Conservation (phyloP, 305 asterid species). For the Andrographis paniculata region DNA sequence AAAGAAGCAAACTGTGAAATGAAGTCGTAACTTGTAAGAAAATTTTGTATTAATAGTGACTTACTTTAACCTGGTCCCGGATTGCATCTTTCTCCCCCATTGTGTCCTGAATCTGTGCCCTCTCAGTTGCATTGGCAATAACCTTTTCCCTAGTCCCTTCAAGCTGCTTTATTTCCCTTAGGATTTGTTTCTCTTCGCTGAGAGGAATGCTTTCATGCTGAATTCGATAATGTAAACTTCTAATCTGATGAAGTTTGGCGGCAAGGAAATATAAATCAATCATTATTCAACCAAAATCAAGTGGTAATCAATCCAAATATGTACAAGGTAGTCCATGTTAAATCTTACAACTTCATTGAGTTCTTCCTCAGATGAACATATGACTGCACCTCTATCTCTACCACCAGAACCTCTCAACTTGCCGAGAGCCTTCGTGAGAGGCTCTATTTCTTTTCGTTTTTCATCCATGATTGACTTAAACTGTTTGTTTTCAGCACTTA, state of each 20-base stretch:
- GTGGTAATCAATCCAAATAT: constrained; percentile 3
- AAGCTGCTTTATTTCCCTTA: constrained; percentile 71
- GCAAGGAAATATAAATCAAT: not conserved
- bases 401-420: constrained; percentile 35
- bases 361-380: constrained; percentile 68
- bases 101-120: constrained; percentile 60
- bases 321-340: too few species aligned
- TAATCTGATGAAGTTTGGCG: constrained; percentile 32
- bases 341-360: constrained; percentile 58
- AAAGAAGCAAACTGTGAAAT: not conserved
- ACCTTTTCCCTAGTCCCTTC: constrained; percentile 65
- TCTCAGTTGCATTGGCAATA: constrained; percentile 51
- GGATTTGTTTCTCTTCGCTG: constrained; percentile 72
- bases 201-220: constrained; percentile 82
- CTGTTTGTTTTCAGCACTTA: constrained; percentile 51
- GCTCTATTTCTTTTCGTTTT: constrained; percentile 66
- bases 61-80: constrained; percentile 78
- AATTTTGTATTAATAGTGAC: constrained; percentile 13
- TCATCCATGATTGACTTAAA: constrained; percentile 48
- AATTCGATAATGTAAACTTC: constrained; percentile 59
- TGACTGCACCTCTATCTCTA: constrained; percentile 35
- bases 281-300: not conserved
- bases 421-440: constrained; percentile 58
- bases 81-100: constrained; percentile 68
- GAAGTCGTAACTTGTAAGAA: not conserved